A percentile compares a stretch with the other conserved stretches of the same genome.
Conservation (phyloP, 2,329 filamentous ascomycete genomes). For the Zelopaecilomyces penicillatus region DNA sequence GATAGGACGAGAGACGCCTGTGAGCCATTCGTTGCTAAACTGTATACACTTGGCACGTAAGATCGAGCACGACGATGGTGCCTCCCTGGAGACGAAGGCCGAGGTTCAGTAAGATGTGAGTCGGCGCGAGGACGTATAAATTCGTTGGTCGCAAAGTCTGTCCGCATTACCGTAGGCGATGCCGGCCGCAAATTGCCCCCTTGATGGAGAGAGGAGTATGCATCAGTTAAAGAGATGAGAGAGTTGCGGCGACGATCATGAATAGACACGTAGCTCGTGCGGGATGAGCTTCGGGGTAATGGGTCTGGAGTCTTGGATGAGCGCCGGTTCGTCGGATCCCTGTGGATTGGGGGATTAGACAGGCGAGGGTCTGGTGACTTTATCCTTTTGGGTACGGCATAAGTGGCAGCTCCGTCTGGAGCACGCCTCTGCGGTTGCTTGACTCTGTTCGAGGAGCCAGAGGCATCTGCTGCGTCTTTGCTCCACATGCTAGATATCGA, state of each 20-base stretch:
- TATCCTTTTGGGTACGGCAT: slow-evolving; percentile 6
- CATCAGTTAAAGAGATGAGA: slow-evolving; percentile 47
- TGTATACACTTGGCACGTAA: slow-evolving; percentile 50
- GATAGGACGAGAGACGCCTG: slow-evolving; percentile 45
- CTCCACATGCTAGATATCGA: slow-evolving; percentile 40
- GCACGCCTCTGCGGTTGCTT: slow-evolving; percentile 17
- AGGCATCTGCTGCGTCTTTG: slow-evolving; percentile 32
- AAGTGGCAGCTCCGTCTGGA: slow-evolving; percentile 6
- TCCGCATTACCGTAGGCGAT: slow-evolving; percentile 30
- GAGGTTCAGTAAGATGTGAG: slow-evolving; percentile 10
- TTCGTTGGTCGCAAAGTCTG: slow-evolving; percentile 17
- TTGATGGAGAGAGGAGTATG: slow-evolving; percentile 42
- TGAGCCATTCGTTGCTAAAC: slow-evolving; percentile 47
- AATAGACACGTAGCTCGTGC: slow-evolving; percentile 41
- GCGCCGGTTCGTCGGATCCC: background rate
- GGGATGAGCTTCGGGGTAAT: slow-evolving; percentile 32
- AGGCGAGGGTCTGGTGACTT: slow-evolving; percentile 7
- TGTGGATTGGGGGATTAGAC: slow-evolving; percentile 5
- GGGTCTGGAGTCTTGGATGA: slow-evolving; percentile 18
- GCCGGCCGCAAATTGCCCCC: slow-evolving; percentile 31
- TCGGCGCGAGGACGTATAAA: slow-evolving; percentile 12
- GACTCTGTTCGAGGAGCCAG: slow-evolving; percentile 14
- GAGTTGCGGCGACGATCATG: slow-evolving; percentile 46
- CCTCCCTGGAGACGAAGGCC: slow-evolving; percentile 15
- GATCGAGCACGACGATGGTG: slow-evolving; percentile 18